Evolutionary conservation across 371 early-diverging fungal genomes (phyloP), one percentile per base, ranked within the genome.

Genomic region (Gilbertella persicaria): DNA sequence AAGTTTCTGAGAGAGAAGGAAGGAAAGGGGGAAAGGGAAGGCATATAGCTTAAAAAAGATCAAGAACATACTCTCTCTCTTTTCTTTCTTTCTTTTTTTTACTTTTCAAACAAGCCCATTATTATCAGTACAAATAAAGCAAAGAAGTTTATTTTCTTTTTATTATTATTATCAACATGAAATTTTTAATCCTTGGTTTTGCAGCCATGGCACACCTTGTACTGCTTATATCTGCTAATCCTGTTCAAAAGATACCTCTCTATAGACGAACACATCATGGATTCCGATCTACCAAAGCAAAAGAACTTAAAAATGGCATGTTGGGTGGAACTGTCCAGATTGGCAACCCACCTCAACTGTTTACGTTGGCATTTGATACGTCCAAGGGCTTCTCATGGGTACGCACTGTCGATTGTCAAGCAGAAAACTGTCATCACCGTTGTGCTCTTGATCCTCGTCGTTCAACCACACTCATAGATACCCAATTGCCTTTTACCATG

Each of bases 371-470:
- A 24, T 64, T 67, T 20, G 68, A 67, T 35, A 67, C 68, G 5
- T 59, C 64, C 12, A 64, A 60, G 9, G 68, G 68, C 5, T 67
- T 53, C 44, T 51, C 61, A 9, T 67, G 68, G 68, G 52, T 64
- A 20, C 53, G 53, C 39, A 58, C 55, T 24, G 42, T 26, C 9
- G 43, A 57, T 21, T 67, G 68, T 36, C 14, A 17, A 10, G 36
- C 40, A 17, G 51, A 50, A 6, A 67, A 63, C 23, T 67, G 68
- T 30, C 49, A 69, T 29, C 66, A 60, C 26, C 71, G 78, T 45
- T 51, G 57, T 44, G 59, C 66, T 12, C 73, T 67, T 45, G 62
- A 77, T 38, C 51, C 72, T 12, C 54, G 59, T 42, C 59, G 64
- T 13, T 77, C 78, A 14, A 62, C 61, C 4, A 60, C 66, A 1